Percentiles rank a stretch among this genome's conserved stretches.
Conservation (phyloP, 176 grass and related monocot species). For the Urochloa ruziziensis region DNA sequence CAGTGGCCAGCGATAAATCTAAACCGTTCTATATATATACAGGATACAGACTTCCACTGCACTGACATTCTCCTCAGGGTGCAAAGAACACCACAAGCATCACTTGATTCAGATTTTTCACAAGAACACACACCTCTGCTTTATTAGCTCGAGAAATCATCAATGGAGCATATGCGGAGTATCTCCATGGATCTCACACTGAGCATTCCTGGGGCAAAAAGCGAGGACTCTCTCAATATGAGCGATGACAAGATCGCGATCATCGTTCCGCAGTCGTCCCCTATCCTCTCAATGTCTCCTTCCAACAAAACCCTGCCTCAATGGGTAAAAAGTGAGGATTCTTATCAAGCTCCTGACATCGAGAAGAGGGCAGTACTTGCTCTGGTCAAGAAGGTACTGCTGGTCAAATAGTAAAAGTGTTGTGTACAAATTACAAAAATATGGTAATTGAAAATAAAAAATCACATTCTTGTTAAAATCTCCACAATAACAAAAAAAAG, state of each 20-base stretch:
- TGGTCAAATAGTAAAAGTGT: not conserved
- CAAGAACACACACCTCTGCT: not conserved
- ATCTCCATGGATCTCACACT: constrained; percentile 12
- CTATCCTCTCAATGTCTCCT: not conserved
- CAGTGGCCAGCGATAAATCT: not conserved
- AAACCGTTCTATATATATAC: constrained; percentile 8
- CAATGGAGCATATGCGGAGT: constrained; percentile 13
- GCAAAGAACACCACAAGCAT: not conserved
- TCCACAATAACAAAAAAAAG: not conserved
- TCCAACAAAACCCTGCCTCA: not conserved
- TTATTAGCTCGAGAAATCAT: not conserved
- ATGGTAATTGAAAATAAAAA: no score
- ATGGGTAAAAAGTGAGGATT: not conserved
- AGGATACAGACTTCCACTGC: not conserved
- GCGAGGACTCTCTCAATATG: no score
- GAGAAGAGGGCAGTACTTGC: not conserved
- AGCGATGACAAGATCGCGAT: constrained; percentile 7
- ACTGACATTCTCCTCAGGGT: not conserved
- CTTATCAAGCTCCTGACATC: not conserved
- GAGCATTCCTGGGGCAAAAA: constrained; percentile 3
- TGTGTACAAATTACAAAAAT: not conserved
- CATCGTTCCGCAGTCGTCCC: not conserved
- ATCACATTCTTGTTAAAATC: not conserved
- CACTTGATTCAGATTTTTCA: not conserved
- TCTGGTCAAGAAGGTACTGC: constrained; percentile 29